These are phyloP conservation scores for Talaromyces sp. DNA, from an alignment of 2,329 filamentous ascomycete species.

Conservation along the genomic window DNA sequence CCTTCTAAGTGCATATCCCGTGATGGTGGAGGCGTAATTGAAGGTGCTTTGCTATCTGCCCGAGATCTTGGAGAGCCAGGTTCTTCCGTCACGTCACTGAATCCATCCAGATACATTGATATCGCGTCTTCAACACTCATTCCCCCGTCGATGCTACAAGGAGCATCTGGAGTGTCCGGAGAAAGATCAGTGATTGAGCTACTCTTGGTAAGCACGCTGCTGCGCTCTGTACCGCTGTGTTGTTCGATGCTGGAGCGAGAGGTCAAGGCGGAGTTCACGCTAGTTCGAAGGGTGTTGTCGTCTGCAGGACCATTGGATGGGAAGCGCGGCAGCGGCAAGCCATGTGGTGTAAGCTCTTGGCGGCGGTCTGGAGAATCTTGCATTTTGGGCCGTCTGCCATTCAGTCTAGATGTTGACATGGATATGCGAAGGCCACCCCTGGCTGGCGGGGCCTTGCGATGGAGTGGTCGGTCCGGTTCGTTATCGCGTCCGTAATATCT, in stretches of 20 bases:
- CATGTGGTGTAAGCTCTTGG: constrained; percentile 26
- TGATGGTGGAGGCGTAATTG: constrained; percentile 31
- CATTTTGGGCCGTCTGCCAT: constrained; percentile 30
- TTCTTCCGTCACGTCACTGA: constrained; percentile 50
- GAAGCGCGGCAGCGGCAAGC: constrained; percentile 34
- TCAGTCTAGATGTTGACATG: constrained; percentile 39
- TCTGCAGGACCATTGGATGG: constrained; percentile 36
- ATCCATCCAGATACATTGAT: constrained; percentile 62
- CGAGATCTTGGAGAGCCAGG: constrained; percentile 36
- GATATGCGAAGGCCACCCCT: constrained; percentile 38
- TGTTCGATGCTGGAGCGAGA: constrained; percentile 61
- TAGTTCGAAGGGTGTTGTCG: constrained; percentile 52
- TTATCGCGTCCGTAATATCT: constrained; percentile 23
- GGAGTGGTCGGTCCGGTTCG: constrained; percentile 27
- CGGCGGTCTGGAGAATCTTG: constrained; percentile 30
- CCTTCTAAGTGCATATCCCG: constrained; percentile 31
- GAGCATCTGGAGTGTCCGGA: constrained; percentile 67
- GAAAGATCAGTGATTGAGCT: constrained; percentile 70
- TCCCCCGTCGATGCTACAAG: constrained; percentile 54
- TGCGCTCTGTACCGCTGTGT: constrained; percentile 72
- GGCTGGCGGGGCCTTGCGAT: constrained; percentile 30
- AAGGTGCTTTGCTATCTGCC: constrained; percentile 35
- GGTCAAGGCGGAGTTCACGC: constrained; percentile 63
- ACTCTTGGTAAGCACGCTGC: constrained; percentile 77
- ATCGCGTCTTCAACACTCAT: constrained; percentile 65